Percentiles rank a stretch among this genome's conserved stretches.
Evolutionary conservation across 1,284 basidiomycete genomes (phyloP).

Genomic region (Rhodotorula sp.): DNA sequence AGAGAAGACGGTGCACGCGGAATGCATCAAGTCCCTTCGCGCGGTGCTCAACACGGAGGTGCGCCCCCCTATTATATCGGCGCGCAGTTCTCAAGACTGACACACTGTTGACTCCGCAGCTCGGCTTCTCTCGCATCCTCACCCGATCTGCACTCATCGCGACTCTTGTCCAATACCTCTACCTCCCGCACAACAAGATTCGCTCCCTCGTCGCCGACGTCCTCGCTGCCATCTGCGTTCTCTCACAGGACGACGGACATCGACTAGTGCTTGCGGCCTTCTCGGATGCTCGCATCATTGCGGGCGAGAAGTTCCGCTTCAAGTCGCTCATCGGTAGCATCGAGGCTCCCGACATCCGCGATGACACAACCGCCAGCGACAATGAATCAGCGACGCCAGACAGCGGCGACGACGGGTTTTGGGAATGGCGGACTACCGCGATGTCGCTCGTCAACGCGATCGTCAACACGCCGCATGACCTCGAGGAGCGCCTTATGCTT

Average conservation of each 20-base stretch:
- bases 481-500: slow-evolving; percentile 73
- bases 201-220: slow-evolving; percentile 71
- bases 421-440: slow-evolving; percentile 75
- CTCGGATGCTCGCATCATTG: slow-evolving; percentile 71
- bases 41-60: slow-evolving; percentile 83
- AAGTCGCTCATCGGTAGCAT: slow-evolving; percentile 68
- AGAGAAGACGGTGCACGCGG: slow-evolving; percentile 66
- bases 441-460: slow-evolving; percentile 79
- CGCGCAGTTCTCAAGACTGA: background rate
- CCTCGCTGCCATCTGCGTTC: slow-evolving; percentile 74
- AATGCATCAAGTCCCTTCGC: slow-evolving; percentile 74
- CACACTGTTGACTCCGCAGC: slow-evolving; percentile 50
- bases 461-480: slow-evolving; percentile 67
- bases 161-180: slow-evolving; percentile 69
- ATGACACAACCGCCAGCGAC: slow-evolving; percentile 42
- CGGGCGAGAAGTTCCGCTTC: slow-evolving; percentile 74
- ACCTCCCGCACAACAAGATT: slow-evolving; percentile 62
- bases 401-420: slow-evolving; percentile 59
- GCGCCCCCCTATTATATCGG: slow-evolving; percentile 43
- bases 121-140: slow-evolving; percentile 70
- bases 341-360: slow-evolving; percentile 52
- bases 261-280: slow-evolving; percentile 70
- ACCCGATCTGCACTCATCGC: slow-evolving; percentile 65
- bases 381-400: slow-evolving; percentile 52
- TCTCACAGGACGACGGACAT: slow-evolving; percentile 70